Base-by-base conservation (phyloP, 2,329 filamentous ascomycete genomes). In the Colletotrichum tropicale region DNA sequence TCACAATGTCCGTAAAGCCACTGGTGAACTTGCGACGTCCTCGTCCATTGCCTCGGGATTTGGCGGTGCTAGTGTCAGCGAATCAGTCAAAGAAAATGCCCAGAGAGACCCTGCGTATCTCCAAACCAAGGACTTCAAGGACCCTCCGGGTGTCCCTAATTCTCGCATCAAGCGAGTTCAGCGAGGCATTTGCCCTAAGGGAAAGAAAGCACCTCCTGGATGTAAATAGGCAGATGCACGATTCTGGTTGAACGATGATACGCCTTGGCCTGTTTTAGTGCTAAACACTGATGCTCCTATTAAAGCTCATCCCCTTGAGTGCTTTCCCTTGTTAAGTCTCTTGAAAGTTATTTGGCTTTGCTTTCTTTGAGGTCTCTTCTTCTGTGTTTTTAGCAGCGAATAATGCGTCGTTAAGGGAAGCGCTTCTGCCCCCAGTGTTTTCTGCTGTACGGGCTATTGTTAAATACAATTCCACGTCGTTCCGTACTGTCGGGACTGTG, bases 51-150 rank as follows among this genome's bases (percentile, higher is more conserved):
- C 38, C 18, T 43, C 38, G 9, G 18, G 5, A 43, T 43, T 43
- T 43, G 18, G 38, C 38, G 8, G 38, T 43, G 18, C 38, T n/a
- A n/a, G 38, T n/a, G 18, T 43, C 16, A 43, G 38, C 38, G 1
- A n/a, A 43, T 5, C n/a, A n/a, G 38, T 43, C 18, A 43, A n/a
- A 43, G 18, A 2, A 43, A 43, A 43, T n/a, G 9, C n/a, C 18
- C 18, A 43, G 38, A 43, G 3, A 48, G 38, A 48, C 9, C 38
- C 18, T n/a, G 38, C 38, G 1, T 48, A 48, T 48, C 38, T 48
- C 4, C 38, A 2, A n/a, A n/a, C 1, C 18, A 48, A 2, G 38
- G 2, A 48, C 38, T 10, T 9, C n/a, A 2, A 3, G 5, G 3
- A n/a, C 0, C 12, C 4, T 48, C 38, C 18, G 9, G 38, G 18